phyloP scores from a whole-genome alignment of 306 rosid genomes.

The Carpinus fangiana region DNA sequence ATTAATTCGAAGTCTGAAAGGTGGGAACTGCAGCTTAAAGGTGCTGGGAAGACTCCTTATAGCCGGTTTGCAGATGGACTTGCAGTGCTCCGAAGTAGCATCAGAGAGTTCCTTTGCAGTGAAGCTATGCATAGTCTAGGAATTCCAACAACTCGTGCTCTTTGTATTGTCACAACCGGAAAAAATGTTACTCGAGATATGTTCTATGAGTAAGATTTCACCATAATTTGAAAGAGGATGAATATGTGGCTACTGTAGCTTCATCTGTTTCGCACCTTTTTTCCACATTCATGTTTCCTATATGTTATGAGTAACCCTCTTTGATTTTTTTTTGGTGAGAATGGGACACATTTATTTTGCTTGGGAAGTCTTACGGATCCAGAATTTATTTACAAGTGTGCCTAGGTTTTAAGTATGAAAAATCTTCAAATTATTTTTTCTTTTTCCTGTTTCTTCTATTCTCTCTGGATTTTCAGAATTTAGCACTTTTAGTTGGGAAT shows the following conservation, averaged over 20 bases:
- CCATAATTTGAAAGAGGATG: slow-evolving; percentile 12
- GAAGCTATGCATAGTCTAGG: slow-evolving; percentile 97
- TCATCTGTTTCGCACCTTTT: background rate
- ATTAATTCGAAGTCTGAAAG: slow-evolving; percentile 76
- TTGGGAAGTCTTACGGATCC: background rate
- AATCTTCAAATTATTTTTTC: background rate
- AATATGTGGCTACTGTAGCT: background rate
- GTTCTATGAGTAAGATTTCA: slow-evolving; percentile 85
- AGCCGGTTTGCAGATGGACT: slow-evolving; percentile 98
- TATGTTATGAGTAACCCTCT: background rate
- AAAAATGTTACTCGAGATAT: slow-evolving; percentile 83
- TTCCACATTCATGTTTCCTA: background rate
- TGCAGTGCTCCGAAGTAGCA: slow-evolving; percentile 97
- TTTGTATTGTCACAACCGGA: slow-evolving; percentile 88
- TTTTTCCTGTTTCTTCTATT: background rate
- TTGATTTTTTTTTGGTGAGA: background rate
- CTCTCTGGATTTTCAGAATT: background rate
- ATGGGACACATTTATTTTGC: background rate
- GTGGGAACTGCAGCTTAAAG: slow-evolving; percentile 98
- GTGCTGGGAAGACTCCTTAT: slow-evolving; percentile 97
- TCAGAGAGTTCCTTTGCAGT: slow-evolving; percentile 96
- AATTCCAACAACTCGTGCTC: slow-evolving; percentile 94
- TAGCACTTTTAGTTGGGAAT: background rate
- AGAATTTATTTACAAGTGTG: background rate
- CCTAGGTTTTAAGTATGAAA: background rate